Percentiles rank a stretch among this genome's conserved stretches.
These are phyloP conservation scores for Verticillium longisporum DNA, from an alignment of 2,329 filamentous ascomycete genomes.

Conservation along the genomic window DNA sequence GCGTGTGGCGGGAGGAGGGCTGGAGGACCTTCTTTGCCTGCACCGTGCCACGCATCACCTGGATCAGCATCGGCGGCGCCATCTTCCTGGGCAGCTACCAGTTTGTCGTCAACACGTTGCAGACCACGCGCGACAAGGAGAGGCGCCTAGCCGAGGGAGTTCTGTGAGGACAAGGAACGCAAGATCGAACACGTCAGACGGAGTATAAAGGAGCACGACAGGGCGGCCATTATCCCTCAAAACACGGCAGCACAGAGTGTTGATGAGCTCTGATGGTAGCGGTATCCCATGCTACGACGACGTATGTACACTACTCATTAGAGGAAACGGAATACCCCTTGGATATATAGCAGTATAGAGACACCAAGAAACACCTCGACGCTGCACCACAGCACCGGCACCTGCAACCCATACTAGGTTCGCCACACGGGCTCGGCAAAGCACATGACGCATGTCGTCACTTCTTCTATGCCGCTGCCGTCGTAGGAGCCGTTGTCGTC, in stretches of 20 bases:
- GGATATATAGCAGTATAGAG: not conserved
- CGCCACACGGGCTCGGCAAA: too few relatives aligned
- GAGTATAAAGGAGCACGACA: slow-evolving; percentile 19
- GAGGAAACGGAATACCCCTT: not conserved
- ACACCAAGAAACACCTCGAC: not conserved
- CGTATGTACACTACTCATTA: not conserved
- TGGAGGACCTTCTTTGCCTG: slow-evolving; percentile 66
- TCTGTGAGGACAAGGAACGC: not conserved
- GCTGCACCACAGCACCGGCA: not conserved
- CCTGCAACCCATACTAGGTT: too few relatives aligned
- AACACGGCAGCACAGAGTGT: not conserved
- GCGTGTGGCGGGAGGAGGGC: slow-evolving; percentile 60
- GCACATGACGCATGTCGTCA: not conserved
- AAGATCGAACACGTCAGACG: not conserved
- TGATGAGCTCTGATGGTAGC: not conserved
- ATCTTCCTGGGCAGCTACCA: slow-evolving; percentile 95
- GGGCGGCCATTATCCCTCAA: not conserved
- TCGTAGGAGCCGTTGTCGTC: not conserved
- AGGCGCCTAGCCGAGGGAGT: not conserved
- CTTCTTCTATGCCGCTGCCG: not conserved
- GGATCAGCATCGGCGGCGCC: slow-evolving; percentile 91
- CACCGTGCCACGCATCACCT: slow-evolving; percentile 75
- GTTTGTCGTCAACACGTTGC: slow-evolving; percentile 70
- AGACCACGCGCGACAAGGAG: not conserved
- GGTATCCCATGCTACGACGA: not conserved